These are phyloP conservation scores for Leersia perrieri DNA, from an alignment of 176 grass and related monocot genomes.

Conservation along the genomic window DNA sequence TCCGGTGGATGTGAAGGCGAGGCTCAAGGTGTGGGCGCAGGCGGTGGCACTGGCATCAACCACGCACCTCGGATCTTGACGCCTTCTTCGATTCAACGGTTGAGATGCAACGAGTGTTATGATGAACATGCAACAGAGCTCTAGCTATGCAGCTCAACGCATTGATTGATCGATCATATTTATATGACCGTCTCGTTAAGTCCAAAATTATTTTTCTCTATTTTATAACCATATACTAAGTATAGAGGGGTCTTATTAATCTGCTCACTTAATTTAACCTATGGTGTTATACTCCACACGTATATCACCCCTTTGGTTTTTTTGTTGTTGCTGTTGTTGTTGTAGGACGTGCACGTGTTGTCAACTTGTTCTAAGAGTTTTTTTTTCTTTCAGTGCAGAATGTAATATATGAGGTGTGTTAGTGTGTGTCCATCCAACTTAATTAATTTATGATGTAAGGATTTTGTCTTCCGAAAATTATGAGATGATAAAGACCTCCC, in stretches of 20 bases:
- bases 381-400: background rate
- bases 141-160: background rate
- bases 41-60: conserved; percentile 66
- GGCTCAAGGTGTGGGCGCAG: conserved; percentile 74
- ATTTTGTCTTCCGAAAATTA: background rate
- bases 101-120: background rate
- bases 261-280: background rate
- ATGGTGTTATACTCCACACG: background rate
- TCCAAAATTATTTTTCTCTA: background rate
- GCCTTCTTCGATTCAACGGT: too few species aligned
- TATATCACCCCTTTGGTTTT: background rate
- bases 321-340: too few species aligned
- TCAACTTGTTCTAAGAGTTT: background rate
- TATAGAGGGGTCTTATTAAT: background rate
- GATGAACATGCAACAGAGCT: background rate
- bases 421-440: background rate
- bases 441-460: background rate
- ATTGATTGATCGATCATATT: background rate
- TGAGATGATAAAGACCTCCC: background rate
- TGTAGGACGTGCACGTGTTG: background rate
- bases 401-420: background rate
- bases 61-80: conserved; percentile 46
- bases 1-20: conserved; percentile 65
- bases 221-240: background rate
- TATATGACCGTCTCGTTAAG: background rate